Evolutionary conservation across 2,329 filamentous ascomycete genomes (phyloP).

Genomic region (Coniella vitis): DNA sequence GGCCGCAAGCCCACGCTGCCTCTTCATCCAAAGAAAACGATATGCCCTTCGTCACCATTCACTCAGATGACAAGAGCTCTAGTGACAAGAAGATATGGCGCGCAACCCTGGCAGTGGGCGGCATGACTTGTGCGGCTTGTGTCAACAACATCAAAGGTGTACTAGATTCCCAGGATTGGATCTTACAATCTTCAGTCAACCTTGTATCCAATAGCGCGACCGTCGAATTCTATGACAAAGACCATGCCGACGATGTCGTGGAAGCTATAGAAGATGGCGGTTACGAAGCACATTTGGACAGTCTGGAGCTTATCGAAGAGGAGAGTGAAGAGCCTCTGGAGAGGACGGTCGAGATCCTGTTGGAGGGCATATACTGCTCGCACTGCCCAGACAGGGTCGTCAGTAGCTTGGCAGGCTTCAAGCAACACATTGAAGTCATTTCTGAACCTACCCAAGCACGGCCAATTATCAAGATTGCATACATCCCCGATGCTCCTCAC

Average conservation of each 20-base stretch:
- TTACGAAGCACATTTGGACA: conserved; percentile 56
- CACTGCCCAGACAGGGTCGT: conserved; percentile 59
- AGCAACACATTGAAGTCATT: conserved; percentile 45
- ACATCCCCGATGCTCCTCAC: conserved; percentile 57
- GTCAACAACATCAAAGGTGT: conserved; percentile 55
- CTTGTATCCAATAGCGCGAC: conserved; percentile 61
- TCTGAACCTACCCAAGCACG: conserved; percentile 49
- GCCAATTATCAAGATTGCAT: conserved; percentile 65
- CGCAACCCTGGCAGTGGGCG: conserved; percentile 54
- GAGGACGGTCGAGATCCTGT: conserved; percentile 55
- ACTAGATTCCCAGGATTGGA: conserved; percentile 50
- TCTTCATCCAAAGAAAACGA: neutral
- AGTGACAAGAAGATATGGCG: conserved; percentile 34
- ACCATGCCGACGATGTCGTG: conserved; percentile 39
- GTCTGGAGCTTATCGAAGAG: conserved; percentile 32
- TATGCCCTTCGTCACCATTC: conserved; percentile 28
- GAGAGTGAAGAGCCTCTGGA: conserved; percentile 24
- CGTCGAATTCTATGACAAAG: conserved; percentile 45
- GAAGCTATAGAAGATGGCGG: conserved; percentile 56
- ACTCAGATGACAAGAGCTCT: conserved; percentile 23
- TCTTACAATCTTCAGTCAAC: conserved; percentile 54
- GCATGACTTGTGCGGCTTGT: conserved; percentile 70
- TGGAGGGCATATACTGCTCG: conserved; percentile 70
- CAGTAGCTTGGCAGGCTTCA: conserved; percentile 46
- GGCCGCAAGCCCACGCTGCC: neutral